These are phyloP conservation scores for Globisporangium polare DNA, from an alignment of 352 stramenopile genomes.

Conservation along the genomic window DNA sequence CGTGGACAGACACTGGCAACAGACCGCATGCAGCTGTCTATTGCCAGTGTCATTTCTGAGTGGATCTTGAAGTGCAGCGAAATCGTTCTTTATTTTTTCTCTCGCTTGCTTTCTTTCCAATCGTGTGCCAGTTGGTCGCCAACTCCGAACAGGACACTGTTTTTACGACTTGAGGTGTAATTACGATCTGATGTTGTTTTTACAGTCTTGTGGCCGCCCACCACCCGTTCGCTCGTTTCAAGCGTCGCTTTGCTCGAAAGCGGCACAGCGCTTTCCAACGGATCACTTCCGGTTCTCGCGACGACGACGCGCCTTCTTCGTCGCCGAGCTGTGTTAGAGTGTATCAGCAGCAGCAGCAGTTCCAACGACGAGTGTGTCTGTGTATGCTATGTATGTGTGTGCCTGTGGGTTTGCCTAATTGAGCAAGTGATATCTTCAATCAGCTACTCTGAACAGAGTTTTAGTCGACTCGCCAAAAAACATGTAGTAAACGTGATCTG, in stretches of 20 bases:
- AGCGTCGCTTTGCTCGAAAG: background rate
- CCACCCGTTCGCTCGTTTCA: background rate
- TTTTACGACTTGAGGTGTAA: background rate
- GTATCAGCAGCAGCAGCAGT: background rate
- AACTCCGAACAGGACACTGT: too few species aligned
- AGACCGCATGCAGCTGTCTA: too few species aligned
- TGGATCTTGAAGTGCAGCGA: too few species aligned
- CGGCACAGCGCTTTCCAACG: background rate
- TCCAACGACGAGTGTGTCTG: background rate
- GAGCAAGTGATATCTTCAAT: constrained; percentile 88
- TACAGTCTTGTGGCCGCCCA: background rate
- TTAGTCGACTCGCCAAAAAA: constrained; percentile 81
- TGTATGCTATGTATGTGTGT: constrained; percentile 4
- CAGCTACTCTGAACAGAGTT: constrained; percentile 89
- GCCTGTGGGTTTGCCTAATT: constrained; percentile 3
- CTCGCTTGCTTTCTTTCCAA: too few species aligned
- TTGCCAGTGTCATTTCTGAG: too few species aligned
- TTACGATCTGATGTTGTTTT: background rate
- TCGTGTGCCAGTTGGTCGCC: too few species aligned
- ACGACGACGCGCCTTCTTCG: too few species aligned
- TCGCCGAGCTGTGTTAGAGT: background rate
- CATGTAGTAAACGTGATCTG: constrained; percentile 77
- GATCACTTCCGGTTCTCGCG: constrained; percentile 4
- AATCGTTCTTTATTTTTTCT: too few species aligned
- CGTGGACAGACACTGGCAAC: too few species aligned